phyloP scores from a whole-genome alignment of 2,329 filamentous ascomycete genomes.

The Colletotrichum cuscutae region DNA sequence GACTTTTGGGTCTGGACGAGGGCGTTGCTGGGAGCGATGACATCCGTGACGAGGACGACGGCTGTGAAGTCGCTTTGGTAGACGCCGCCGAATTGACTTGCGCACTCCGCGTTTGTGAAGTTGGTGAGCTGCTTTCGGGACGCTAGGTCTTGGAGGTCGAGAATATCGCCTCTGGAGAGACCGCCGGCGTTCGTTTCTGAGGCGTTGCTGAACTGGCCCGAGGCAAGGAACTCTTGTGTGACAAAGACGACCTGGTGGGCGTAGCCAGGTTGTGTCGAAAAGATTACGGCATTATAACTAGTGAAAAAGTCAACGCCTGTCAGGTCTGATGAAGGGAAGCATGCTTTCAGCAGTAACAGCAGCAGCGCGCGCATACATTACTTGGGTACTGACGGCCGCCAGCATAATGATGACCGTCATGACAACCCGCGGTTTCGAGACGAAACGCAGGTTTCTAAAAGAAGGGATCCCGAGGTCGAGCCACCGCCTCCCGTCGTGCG shows the following conservation, averaged over 20 bases:
- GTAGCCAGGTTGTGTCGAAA: constrained; percentile 50
- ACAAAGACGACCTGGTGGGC: constrained; percentile 48
- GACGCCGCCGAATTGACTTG: constrained; percentile 43
- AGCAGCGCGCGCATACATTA: constrained; percentile 54
- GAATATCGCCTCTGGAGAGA: constrained; percentile 47
- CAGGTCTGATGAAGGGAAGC: background rate
- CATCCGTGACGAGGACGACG: constrained; percentile 47
- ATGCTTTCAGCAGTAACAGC: background rate
- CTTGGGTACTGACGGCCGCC: constrained; percentile 55
- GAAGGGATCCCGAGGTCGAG: constrained; percentile 66
- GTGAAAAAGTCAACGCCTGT: constrained; percentile 1
- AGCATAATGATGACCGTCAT: constrained; percentile 52
- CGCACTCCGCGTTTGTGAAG: constrained; percentile 45
- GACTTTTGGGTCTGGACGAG: constrained; percentile 46
- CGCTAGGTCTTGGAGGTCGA: constrained; percentile 48
- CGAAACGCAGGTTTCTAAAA: constrained; percentile 57
- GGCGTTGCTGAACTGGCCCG: constrained; percentile 49
- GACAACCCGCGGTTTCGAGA: constrained; percentile 52
- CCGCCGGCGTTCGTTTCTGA: constrained; percentile 46
- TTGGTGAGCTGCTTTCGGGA: constrained; percentile 42
- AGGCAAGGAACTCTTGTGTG: constrained; percentile 47
- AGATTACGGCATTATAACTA: constrained; percentile 64
- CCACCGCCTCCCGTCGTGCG: constrained; percentile 58
- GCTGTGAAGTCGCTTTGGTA: constrained; percentile 47
- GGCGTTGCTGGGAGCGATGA: constrained; percentile 40